Conservation (phyloP, 352 stramenopile genomes). For the Phytophthora megakarya region DNA sequence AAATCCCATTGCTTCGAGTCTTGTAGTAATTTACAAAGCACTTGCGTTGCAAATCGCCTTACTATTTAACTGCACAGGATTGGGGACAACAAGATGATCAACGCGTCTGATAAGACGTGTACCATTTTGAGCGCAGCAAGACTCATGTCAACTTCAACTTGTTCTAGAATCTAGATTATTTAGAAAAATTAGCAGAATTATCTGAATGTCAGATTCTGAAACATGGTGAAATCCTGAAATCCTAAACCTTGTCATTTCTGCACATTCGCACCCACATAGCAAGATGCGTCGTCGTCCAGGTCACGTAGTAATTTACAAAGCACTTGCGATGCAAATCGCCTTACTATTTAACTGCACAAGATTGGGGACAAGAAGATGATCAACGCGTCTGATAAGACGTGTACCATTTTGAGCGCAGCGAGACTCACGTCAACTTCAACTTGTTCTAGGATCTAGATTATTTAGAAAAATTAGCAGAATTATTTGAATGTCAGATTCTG, state of each 20-base stretch:
- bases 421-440: background rate
- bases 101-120: background rate
- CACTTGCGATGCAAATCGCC: no score
- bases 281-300: conserved; percentile 44
- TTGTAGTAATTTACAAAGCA: background rate
- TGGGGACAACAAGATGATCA: background rate
- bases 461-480: no score
- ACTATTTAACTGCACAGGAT: no score
- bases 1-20: background rate
- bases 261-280: background rate
- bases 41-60: background rate
- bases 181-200: no score
- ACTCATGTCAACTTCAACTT: background rate
- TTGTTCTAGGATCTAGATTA: background rate
- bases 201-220: no score
- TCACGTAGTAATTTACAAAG: no score
- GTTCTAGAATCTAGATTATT: background rate
- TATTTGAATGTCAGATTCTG: no score
- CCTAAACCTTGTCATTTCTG: background rate
- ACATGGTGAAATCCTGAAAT: no score
- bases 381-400: background rate
- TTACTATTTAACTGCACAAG: no score
- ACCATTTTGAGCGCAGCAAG: background rate
- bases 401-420: background rate
- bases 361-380: background rate